These are phyloP conservation scores for Pichia scutulata DNA, from an alignment of 805 yeast genomes.

Conservation along the genomic window DNA sequence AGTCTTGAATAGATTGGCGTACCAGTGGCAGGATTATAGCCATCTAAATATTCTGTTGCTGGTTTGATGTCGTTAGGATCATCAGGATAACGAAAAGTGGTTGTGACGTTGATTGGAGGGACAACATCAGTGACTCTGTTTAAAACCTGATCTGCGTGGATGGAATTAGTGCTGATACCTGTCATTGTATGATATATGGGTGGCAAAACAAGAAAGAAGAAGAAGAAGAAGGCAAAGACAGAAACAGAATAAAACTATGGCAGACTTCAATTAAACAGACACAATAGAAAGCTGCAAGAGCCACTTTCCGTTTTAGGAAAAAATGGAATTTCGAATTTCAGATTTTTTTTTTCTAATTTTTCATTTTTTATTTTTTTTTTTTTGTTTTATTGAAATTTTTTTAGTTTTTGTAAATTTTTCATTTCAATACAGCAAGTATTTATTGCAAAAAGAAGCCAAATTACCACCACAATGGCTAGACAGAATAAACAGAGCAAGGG, in stretches of 20 bases:
- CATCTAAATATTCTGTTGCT: slow-evolving; percentile 28
- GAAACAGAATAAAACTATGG: too few species aligned
- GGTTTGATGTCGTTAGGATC: slow-evolving; percentile 51
- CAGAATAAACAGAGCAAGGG: neutral
- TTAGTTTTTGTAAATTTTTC: too few species aligned
- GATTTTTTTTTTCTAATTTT: too few species aligned
- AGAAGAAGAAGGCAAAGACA: too few species aligned
- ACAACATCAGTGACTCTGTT: slow-evolving; percentile 58
- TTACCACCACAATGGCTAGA: neutral
- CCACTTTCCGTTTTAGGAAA: neutral
- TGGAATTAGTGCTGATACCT: slow-evolving; percentile 44
- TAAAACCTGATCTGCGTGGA: slow-evolving; percentile 66
- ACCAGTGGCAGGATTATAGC: slow-evolving; percentile 15
- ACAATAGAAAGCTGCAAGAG: neutral
- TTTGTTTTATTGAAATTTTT: neutral
- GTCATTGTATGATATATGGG: slow-evolving; percentile 34
- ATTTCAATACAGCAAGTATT: neutral
- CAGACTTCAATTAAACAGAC: too few species aligned
- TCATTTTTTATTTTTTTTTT: too few species aligned
- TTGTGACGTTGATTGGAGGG: slow-evolving; percentile 75
- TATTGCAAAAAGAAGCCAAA: neutral
- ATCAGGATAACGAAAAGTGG: slow-evolving; percentile 63
- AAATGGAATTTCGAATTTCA: neutral
- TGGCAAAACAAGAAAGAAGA: neutral
- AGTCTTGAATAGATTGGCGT: slow-evolving; percentile 59